Evolutionary conservation across 768 basidiomycete genomes (phyloP).

Genomic region (Mycena epipterygia): DNA sequence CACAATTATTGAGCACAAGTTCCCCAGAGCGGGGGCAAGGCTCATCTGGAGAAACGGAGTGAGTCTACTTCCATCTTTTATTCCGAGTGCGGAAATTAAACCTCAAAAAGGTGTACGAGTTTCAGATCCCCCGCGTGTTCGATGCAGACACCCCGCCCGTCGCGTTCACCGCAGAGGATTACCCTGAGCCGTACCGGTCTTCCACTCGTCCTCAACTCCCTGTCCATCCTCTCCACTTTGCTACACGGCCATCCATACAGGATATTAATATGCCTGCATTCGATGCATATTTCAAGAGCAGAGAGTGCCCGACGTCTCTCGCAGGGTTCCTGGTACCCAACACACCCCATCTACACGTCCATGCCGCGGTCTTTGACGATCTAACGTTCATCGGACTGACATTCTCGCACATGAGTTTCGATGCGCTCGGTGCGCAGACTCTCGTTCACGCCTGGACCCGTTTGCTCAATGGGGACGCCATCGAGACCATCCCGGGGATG

Average conservation of each 20-base stretch:
- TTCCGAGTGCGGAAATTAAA: neutral
- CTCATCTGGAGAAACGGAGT: slow-evolving; percentile 9
- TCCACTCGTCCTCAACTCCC: too few species aligned
- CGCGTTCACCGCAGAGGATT: slow-evolving; percentile 3
- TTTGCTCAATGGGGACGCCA: slow-evolving; percentile 3
- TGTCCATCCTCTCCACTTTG: neutral
- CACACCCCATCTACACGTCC: slow-evolving; percentile 18
- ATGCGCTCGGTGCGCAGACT: slow-evolving; percentile 12
- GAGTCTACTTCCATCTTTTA: neutral
- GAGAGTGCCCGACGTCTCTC: neutral
- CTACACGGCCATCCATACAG: neutral
- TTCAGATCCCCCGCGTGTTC: slow-evolving; percentile 1
- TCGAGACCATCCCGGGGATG: slow-evolving; percentile 23
- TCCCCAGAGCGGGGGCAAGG: slow-evolving; percentile 11
- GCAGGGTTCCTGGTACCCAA: slow-evolving; percentile 13
- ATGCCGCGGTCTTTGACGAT: slow-evolving; percentile 27
- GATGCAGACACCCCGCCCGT: neutral
- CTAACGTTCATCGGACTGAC: slow-evolving; percentile 26
- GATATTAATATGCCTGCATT: neutral
- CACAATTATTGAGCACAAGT: neutral
- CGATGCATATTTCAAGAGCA: slow-evolving; percentile 1
- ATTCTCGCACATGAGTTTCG: slow-evolving; percentile 5
- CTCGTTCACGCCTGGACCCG: slow-evolving; percentile 16
- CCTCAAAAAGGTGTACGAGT: neutral
- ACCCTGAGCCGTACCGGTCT: too few species aligned